These are phyloP conservation scores for Globisporangium lucens DNA, from an alignment of 352 stramenopile species.

Conservation along the genomic window DNA sequence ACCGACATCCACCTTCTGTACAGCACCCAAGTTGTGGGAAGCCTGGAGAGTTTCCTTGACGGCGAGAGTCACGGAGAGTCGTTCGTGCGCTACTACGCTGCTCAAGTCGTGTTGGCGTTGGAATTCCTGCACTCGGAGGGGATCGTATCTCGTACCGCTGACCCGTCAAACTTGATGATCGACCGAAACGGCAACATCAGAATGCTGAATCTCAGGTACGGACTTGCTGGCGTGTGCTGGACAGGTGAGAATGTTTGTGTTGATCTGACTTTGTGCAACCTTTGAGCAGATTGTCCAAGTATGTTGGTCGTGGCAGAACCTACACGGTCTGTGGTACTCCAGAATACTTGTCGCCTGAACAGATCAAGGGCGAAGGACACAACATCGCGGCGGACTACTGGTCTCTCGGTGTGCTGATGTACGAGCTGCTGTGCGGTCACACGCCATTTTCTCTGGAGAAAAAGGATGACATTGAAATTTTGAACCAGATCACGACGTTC, in stretches of 20 bases:
- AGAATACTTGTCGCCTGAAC: slow-evolving; percentile 81
- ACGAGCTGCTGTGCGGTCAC: slow-evolving; percentile 88
- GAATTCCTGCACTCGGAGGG: slow-evolving; percentile 83
- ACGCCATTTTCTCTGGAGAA: slow-evolving; percentile 88
- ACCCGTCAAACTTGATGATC: slow-evolving; percentile 80
- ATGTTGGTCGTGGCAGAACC: slow-evolving; percentile 76
- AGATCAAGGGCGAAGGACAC: slow-evolving; percentile 87
- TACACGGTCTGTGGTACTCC: slow-evolving; percentile 87
- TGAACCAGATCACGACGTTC: slow-evolving; percentile 85
- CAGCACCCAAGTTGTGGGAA: slow-evolving; percentile 74
- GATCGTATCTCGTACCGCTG: slow-evolving; percentile 73
- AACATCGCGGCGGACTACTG: slow-evolving; percentile 91
- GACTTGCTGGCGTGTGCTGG: neutral
- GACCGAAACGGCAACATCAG: slow-evolving; percentile 78
- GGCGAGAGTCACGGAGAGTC: slow-evolving; percentile 68
- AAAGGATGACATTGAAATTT: slow-evolving; percentile 84
- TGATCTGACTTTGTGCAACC: slow-evolving; percentile 1
- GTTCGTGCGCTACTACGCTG: slow-evolving; percentile 84
- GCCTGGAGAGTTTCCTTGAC: slow-evolving; percentile 75
- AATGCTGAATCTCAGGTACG: slow-evolving; percentile 79
- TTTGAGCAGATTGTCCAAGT: slow-evolving; percentile 69
- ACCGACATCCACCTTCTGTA: slow-evolving; percentile 86
- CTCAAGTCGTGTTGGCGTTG: slow-evolving; percentile 76
- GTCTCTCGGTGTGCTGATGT: slow-evolving; percentile 93
- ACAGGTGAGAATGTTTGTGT: neutral